Conservation (phyloP, 306 rosid genomes). For the Albizia julibrissin region DNA sequence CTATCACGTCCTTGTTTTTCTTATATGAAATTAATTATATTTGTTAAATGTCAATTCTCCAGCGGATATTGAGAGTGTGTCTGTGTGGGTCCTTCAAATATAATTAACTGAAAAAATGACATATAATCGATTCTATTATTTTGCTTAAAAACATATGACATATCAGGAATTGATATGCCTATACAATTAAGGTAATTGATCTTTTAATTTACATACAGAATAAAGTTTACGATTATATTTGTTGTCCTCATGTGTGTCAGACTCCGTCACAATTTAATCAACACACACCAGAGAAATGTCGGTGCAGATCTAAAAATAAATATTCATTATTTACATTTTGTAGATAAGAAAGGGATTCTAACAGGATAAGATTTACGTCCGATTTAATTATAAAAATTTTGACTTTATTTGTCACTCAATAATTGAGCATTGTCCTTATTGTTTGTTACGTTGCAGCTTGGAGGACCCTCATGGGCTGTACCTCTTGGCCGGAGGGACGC, state of each 20-base stretch:
- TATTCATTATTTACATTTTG: background rate
- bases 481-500: conserved; percentile 74
- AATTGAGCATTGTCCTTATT: background rate
- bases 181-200: no score
- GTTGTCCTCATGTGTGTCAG: background rate
- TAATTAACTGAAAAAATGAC: no score
- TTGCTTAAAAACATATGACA: no score
- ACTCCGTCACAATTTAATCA: background rate
- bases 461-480: conserved; percentile 76
- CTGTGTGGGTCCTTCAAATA: no score
- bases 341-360: background rate
- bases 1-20: no score
- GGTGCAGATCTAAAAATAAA: background rate
- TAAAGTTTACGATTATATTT: no score
- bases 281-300: background rate
- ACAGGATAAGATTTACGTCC: background rate
- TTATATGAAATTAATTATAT: no score
- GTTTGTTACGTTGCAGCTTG: conserved; percentile 40
- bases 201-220: no score
- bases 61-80: no score
- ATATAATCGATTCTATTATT: no score
- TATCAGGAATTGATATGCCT: no score
- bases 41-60: no score
- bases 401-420: background rate
- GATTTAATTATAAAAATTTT: background rate